Evolutionary conservation across 2,329 filamentous ascomycete species (phyloP).

Genomic region (Fusarium bactridioides): DNA sequence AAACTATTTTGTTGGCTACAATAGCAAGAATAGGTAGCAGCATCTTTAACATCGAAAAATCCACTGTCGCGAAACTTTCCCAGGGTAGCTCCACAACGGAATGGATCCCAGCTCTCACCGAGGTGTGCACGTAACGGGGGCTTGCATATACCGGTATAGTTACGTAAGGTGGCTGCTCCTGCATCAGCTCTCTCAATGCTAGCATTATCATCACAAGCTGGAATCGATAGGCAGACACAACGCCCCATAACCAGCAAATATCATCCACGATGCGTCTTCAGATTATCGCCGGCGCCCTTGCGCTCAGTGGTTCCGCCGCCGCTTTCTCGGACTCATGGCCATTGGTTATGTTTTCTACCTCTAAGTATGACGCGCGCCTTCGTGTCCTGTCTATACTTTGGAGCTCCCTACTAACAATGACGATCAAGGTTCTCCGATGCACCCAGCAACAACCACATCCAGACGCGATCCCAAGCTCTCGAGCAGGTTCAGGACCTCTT

Average conservation of each 20-base stretch:
- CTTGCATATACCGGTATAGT: constrained; percentile 28
- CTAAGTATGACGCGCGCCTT: constrained; percentile 66
- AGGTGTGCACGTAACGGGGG: constrained; percentile 39
- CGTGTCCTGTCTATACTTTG: constrained; percentile 14
- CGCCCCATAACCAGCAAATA: constrained; percentile 33
- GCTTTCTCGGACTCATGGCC: constrained; percentile 90
- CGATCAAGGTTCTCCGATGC: constrained; percentile 46
- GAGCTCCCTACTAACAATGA: constrained; percentile 36
- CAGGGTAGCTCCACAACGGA: constrained; percentile 1
- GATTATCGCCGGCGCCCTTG: constrained; percentile 58
- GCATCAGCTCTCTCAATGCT: constrained; percentile 37
- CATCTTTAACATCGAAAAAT: constrained; percentile 24
- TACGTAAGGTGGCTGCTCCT: constrained; percentile 41
- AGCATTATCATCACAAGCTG: constrained; percentile 37
- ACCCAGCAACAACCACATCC: constrained; percentile 53
- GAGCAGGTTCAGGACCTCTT: constrained; percentile 61
- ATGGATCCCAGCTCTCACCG: constrained; percentile 23
- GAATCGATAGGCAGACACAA: constrained; percentile 39
- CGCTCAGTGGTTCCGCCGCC: constrained; percentile 65
- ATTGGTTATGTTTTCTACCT: constrained; percentile 86
- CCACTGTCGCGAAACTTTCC: constrained; percentile 37
- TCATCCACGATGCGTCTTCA: constrained; percentile 62
- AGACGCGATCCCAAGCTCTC: constrained; percentile 56
- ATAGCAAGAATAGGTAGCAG: not conserved
- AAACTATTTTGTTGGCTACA: constrained; percentile 5